Evolutionary conservation across 345 rosid genomes (phyloP), one percentile per base, ranked within the genome.

Genomic region (Eucalyptus tenuipes): DNA sequence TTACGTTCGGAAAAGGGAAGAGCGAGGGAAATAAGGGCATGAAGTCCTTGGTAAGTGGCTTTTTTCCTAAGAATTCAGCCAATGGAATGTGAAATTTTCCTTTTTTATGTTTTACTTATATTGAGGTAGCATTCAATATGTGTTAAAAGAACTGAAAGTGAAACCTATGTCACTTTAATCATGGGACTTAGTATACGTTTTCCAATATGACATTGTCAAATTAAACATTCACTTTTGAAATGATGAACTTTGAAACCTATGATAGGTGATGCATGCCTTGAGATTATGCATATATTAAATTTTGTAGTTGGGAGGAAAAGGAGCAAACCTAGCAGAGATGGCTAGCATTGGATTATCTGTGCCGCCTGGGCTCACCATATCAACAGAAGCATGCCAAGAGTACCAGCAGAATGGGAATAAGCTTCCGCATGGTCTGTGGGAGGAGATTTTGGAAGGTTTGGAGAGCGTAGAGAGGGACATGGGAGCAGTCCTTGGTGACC

Each of bases 311-410:
- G 99, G 99, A 89, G 99, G 99, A 71, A 97, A 97, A 82, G 99
- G 99, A 91, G 99, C 99, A 49, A 97, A 97, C 90, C 89, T 96
- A 89, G 99, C 99, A 55, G 99, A 97, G 93, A 97, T 97, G 99
- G 96, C 99, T 50, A 96, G 95, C 92, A 97, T 97, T 89, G 99
- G 99, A 42, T 89, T 97, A 79, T 97, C 99, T 50, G 99, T 97
- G 90, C 99, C 99, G 1, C 98, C 98, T 6, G 99, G 99, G 49
- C 93, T 97, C 71, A 97, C 99, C 52, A 95, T 97, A 87, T 96
- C 99, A 8, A 97, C 99, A 64, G 99, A 97, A 91, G 99, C 99
- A 89, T 97, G 99, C 92, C 94, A 91, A 86, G 96, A 96, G 89
- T 96, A 96, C 89, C 98, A 95, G 91, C 90, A 88, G 90, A 92